Base-by-base conservation (phyloP, 768 basidiomycete species). In the Termitomyces bulborhizus region DNA sequence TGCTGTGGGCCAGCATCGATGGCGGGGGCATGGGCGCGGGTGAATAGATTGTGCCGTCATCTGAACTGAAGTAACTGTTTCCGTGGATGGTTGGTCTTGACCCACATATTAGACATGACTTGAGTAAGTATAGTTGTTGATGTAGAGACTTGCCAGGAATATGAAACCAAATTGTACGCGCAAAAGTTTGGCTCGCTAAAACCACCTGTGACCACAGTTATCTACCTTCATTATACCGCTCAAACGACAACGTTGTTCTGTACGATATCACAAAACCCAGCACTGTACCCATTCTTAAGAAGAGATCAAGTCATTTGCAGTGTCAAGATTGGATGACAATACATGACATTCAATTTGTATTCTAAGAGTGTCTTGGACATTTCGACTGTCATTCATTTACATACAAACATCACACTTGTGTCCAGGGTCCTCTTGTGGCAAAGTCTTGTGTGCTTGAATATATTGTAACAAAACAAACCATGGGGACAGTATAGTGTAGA, bases 231-330 rank as follows among this genome's bases (percentile, higher is more conserved):
- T 88, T 88, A 66, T 88, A 88, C n/a, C 85, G 72, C 65, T 87
- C 85, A 60, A 86, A 87, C 39, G 84, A 85, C 4, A 85, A 82
- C 11, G 84, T 87, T 9, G 86, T 87, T 55, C 85, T 67, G 65
- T 85, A 86, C 0, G 85, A 85, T 50, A 88, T 81, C 36, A 88
- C 79, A 59, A 88, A 88, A 76, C 86, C 87, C 24, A 88, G 73
- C 1, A 88, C 83, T 4, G 85, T 86, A 76, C 87, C 76, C 46
- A 76, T 60, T 18, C 71, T 77, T 58, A 4, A 42, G 5, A 73
- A 42, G 36, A 7, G 34, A 53, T 24, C 32, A 39, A 18, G 16
- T 27, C 15, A 21, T 39, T 13, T 37, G 13, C 32, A 56, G 37
- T n/a, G 41, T 34, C 69, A 62, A 5, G 68, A 65, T 36, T 21